phyloP scores from a whole-genome alignment of 768 basidiomycete genomes.

The Peribolospora kevripleyi region DNA sequence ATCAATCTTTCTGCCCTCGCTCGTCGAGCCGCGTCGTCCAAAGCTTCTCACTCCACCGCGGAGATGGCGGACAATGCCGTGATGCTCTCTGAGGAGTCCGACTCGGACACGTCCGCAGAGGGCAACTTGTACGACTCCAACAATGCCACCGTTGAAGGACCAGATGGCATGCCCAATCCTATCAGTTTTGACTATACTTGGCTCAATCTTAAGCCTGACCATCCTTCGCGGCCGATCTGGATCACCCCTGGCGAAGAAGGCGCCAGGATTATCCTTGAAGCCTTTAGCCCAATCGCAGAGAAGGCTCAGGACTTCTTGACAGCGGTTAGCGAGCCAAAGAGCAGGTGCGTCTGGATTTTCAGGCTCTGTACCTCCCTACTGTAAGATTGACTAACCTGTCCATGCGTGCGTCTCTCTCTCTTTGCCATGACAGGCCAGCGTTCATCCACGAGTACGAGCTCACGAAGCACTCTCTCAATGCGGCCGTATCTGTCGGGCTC shows the following conservation, averaged over 20 bases:
- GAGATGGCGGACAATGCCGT: slow-evolving; percentile 16
- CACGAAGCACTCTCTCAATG: slow-evolving; percentile 91
- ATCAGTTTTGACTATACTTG: slow-evolving; percentile 41
- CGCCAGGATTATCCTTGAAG: slow-evolving; percentile 83
- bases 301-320: slow-evolving; percentile 97
- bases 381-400: neutral
- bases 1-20: slow-evolving; percentile 69
- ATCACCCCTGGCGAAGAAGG: slow-evolving; percentile 56
- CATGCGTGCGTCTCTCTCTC: neutral
- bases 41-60: neutral
- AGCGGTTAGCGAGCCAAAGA: slow-evolving; percentile 94
- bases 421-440: slow-evolving; percentile 38
- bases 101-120: neutral
- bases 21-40: slow-evolving; percentile 28
- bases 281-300: slow-evolving; percentile 89
- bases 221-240: slow-evolving; percentile 79
- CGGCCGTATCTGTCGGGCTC: slow-evolving; percentile 90
- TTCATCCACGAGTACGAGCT: slow-evolving; percentile 99
- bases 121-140: neutral
- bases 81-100: neutral
- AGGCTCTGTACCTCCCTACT: neutral
- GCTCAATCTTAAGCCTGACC: slow-evolving; percentile 70
- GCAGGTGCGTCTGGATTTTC: slow-evolving; percentile 34
- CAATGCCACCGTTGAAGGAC: neutral
- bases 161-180: neutral